Conservation (phyloP, 148 eudicot genomes). For the Polygonum maritimum region DNA sequence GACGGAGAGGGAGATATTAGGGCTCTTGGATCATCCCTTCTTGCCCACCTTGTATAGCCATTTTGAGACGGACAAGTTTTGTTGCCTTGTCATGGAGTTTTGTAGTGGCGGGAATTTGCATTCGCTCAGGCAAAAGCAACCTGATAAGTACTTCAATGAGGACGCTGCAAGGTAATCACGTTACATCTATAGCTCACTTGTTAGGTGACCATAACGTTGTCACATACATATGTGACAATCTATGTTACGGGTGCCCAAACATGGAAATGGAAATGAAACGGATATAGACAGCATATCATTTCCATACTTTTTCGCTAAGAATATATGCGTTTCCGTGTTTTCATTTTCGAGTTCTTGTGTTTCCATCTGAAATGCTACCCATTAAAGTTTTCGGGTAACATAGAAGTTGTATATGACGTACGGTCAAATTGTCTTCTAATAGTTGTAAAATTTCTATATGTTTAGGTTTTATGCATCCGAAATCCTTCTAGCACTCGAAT, state of each 20-base stretch:
- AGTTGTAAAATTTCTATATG: neutral
- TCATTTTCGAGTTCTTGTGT: no score
- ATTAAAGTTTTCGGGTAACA: no score
- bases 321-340: no score
- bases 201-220: no score
- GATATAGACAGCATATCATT: no score
- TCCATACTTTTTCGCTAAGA: no score
- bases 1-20: conserved; percentile 11
- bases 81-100: conserved; percentile 15
- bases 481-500: conserved; percentile 3
- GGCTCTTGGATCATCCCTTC: conserved; percentile 11
- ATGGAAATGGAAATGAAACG: no score
- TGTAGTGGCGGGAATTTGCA: conserved; percentile 14
- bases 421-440: no score
- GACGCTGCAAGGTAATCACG: conserved; percentile 9
- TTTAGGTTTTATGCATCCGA: conserved; percentile 8
- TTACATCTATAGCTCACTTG: no score
- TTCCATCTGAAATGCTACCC: no score
- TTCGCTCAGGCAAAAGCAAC: conserved; percentile 11
- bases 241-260: no score
- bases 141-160: conserved; percentile 9
- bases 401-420: neutral
- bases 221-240: no score
- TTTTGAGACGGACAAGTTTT: conserved; percentile 14
- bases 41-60: conserved; percentile 13